Evolutionary conservation across 2,329 filamentous ascomycete genomes (phyloP), one percentile per base, ranked within the genome.

Genomic region (Myriosclerotinia curreyana): DNA sequence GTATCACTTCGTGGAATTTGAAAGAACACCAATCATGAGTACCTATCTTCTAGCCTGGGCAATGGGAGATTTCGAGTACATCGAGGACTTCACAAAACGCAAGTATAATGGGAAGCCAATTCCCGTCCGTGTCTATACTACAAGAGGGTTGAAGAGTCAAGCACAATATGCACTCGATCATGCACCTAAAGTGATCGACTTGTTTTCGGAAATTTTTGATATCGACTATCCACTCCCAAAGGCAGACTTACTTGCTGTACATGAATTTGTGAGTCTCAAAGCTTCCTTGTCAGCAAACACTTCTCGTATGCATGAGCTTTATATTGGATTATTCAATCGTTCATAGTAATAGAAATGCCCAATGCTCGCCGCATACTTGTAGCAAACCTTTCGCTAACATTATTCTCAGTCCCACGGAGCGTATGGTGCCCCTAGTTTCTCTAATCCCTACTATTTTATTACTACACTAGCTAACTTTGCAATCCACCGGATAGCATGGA

Each of bases 121-220:
- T 42, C 95, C 95, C 22, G 94, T 98, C 62, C 88, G 95, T 68
- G 93, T 99, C 42, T 99, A 98, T 78, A 97, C 94, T 1, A 98
- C 94, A 12, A 88, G 87, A 67, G 95, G 95, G n/a, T 82, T 99
- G 67, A 93, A 96, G 78, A 88, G 96, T 69, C 93, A 98, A 78
- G 95, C 92, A 62, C 86, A 85, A 34, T 96, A 91, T 79, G 95
- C 95, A 48, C 79, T 99, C 66, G 86, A 96, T 74, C 94, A 96
- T 76, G 93, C 94, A 34, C 91, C 93, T 74, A 90, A 94, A 79
- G 90, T 95, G 69, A 91, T 99, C 62, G 95, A 99, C 78, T 96
- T 92, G 79, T 99, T 96, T 79, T 98, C 94, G 0, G 91, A 97
- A 77, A 87, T 95, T 71, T 99, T 96, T 73, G 88, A 88, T 70